Conservation (phyloP, 176 grass and related monocot species). For the Urochloa ruziziensis region DNA sequence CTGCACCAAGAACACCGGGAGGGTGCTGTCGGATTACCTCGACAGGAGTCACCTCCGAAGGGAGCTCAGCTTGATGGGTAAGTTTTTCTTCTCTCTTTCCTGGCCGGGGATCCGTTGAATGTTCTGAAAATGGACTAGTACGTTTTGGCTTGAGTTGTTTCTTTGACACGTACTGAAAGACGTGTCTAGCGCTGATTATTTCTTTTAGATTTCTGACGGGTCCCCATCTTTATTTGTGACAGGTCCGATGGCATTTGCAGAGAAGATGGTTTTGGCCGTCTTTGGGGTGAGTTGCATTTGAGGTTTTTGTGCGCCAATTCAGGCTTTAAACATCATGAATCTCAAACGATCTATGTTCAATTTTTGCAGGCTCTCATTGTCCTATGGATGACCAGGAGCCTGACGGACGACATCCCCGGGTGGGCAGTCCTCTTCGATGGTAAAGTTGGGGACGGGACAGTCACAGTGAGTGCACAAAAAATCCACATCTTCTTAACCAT, state of each 20-base stretch:
- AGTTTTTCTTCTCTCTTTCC: no score
- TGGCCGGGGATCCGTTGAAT: not conserved
- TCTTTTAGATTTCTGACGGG: not conserved
- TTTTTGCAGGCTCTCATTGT: slow-evolving; percentile 61
- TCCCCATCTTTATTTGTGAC: not conserved
- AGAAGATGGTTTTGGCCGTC: slow-evolving; percentile 83
- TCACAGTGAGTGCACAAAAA: slow-evolving; percentile 51
- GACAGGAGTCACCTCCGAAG: slow-evolving; percentile 68
- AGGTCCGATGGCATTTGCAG: slow-evolving; percentile 95
- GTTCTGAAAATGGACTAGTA: slow-evolving; percentile 37
- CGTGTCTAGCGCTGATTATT: no score
- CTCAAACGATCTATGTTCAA: not conserved
- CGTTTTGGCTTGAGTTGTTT: not conserved
- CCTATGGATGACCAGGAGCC: slow-evolving; percentile 85
- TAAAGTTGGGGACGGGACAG: slow-evolving; percentile 71
- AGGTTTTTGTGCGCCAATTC: not conserved
- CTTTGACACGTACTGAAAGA: not conserved
- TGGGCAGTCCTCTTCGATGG: slow-evolving; percentile 79
- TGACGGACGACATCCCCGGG: slow-evolving; percentile 76
- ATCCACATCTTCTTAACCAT: not conserved
- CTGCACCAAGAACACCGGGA: slow-evolving; percentile 62
- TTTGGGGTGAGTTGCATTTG: slow-evolving; percentile 54
- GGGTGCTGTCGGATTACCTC: slow-evolving; percentile 71
- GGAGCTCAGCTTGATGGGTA: slow-evolving; percentile 82
- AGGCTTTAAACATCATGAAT: not conserved